Evolutionary conservation across 2,329 filamentous ascomycete genomes (phyloP).

Genomic region (Chaetomium olivaceum): DNA sequence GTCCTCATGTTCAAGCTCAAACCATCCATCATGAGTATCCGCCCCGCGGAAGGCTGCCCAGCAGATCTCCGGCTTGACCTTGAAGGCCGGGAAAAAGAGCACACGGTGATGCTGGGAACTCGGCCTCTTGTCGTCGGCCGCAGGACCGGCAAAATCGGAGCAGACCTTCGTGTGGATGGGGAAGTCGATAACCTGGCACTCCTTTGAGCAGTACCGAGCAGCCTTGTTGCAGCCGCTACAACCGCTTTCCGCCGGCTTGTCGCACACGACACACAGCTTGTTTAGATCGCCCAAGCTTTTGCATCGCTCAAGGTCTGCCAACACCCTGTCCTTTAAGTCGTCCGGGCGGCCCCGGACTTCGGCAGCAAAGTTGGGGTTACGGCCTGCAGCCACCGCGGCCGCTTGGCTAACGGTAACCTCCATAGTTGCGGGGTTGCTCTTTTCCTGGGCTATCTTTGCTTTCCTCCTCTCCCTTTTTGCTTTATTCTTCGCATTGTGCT

Average conservation of each 20-base stretch:
- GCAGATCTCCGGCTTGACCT: constrained; percentile 10
- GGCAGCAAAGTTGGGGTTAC: constrained; percentile 13
- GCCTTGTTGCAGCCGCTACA: constrained; percentile 20
- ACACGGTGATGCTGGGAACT: constrained; percentile 12
- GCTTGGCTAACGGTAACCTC: neutral
- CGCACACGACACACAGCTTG: constrained; percentile 19
- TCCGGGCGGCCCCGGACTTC: too few species aligned
- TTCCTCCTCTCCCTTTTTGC: neutral
- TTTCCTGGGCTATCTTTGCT: neutral
- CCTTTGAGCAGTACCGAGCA: constrained; percentile 21
- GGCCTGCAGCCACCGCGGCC: neutral
- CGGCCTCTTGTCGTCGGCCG: constrained; percentile 4
- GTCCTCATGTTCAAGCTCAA: constrained; percentile 5
- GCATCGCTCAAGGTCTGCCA: neutral
- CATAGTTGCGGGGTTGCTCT: neutral
- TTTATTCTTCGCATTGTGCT: neutral
- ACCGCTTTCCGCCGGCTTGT: neutral
- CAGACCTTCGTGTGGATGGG: constrained; percentile 25
- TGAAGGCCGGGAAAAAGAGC: constrained; percentile 18
- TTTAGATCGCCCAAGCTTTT: neutral
- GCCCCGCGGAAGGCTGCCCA: constrained; percentile 5
- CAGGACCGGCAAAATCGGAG: constrained; percentile 5
- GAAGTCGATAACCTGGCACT: constrained; percentile 22
- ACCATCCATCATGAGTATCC: neutral
- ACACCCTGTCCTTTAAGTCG: neutral